Conservation (phyloP, 2,329 filamentous ascomycete species). For the Cladobotryum protrusum region DNA sequence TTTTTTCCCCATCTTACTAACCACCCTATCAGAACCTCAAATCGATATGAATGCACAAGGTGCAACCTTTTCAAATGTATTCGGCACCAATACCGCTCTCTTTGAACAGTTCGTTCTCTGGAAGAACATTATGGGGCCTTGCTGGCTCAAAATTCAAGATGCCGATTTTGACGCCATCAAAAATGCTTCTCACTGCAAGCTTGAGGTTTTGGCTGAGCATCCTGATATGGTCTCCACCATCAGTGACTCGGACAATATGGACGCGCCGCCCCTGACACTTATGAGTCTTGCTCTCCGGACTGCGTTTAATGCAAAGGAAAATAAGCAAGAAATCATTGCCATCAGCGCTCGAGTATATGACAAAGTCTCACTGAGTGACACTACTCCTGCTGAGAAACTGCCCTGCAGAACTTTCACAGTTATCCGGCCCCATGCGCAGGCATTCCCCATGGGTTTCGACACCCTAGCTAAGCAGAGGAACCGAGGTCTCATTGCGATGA, state of each 20-base stretch:
- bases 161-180: slow-evolving; percentile 78
- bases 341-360: slow-evolving; percentile 92
- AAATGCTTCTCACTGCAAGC: slow-evolving; percentile 94
- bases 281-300: slow-evolving; percentile 92
- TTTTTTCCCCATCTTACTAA: slow-evolving; percentile 14
- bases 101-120: slow-evolving; percentile 98
- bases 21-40: slow-evolving; percentile 46
- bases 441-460: slow-evolving; percentile 85
- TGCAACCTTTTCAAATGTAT: slow-evolving; percentile 89
- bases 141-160: slow-evolving; percentile 87
- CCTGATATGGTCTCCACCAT: slow-evolving; percentile 69
- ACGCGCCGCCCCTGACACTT: slow-evolving; percentile 82
- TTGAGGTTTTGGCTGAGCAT: slow-evolving; percentile 76
- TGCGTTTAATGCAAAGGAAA: slow-evolving; percentile 80
- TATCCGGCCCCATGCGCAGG: slow-evolving; percentile 69
- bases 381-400: slow-evolving; percentile 80
- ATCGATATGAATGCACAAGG: slow-evolving; percentile 67
- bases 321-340: slow-evolving; percentile 92
- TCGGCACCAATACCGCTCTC: slow-evolving; percentile 85
- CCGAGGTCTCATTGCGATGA: slow-evolving; percentile 69
- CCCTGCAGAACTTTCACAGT: slow-evolving; percentile 88
- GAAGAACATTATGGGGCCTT: slow-evolving; percentile 99
- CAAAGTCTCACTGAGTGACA: slow-evolving; percentile 79
- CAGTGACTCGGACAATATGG: slow-evolving; percentile 71
- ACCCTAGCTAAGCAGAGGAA: slow-evolving; percentile 64